Percentiles rank a stretch among this genome's conserved stretches.
Conservation (phyloP, 2,329 filamentous ascomycete genomes). For the Colletotrichum incanum region DNA sequence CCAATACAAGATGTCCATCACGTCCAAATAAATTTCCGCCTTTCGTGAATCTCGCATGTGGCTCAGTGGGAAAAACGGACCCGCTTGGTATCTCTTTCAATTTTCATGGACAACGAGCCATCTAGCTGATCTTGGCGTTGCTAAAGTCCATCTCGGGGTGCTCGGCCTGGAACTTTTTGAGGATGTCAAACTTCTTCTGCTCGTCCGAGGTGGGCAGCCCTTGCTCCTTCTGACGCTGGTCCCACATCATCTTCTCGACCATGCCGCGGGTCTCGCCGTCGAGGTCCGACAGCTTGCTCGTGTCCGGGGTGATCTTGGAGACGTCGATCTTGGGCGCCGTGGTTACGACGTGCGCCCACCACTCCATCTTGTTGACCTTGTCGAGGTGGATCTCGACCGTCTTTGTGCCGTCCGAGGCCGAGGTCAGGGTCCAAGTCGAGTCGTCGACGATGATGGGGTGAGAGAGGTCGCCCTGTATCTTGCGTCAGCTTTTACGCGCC, state of each 20-base stretch:
- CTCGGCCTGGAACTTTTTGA: conserved; percentile 92
- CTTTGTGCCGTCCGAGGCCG: conserved; percentile 78
- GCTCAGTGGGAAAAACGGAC: background rate
- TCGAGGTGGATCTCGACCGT: conserved; percentile 88
- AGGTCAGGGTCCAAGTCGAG: conserved; percentile 92
- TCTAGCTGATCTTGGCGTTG: conserved; percentile 73
- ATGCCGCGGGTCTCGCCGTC: conserved; percentile 95
- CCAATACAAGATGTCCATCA: conserved; percentile 15
- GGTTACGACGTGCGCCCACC: conserved; percentile 96
- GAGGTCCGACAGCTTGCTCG: conserved; percentile 90
- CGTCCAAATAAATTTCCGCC: background rate
- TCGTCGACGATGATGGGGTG: conserved; percentile 87
- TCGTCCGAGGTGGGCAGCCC: conserved; percentile 93
- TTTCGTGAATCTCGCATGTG: background rate
- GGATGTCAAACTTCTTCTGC: conserved; percentile 92
- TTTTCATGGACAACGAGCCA: background rate
- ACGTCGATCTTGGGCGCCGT: conserved; percentile 93
- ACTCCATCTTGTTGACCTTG: conserved; percentile 97
- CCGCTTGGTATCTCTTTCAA: background rate
- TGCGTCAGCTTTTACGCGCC: background rate
- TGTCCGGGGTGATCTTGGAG: conserved; percentile 94
- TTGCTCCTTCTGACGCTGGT: conserved; percentile 96
- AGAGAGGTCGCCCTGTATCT: conserved; percentile 82
- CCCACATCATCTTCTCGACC: conserved; percentile 99
- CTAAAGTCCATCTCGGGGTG: conserved; percentile 81